Evolutionary conservation across 2,329 filamentous ascomycete species (phyloP), one percentile per base, ranked within the genome.

Genomic region (Chrysosporium keratinophilum): DNA sequence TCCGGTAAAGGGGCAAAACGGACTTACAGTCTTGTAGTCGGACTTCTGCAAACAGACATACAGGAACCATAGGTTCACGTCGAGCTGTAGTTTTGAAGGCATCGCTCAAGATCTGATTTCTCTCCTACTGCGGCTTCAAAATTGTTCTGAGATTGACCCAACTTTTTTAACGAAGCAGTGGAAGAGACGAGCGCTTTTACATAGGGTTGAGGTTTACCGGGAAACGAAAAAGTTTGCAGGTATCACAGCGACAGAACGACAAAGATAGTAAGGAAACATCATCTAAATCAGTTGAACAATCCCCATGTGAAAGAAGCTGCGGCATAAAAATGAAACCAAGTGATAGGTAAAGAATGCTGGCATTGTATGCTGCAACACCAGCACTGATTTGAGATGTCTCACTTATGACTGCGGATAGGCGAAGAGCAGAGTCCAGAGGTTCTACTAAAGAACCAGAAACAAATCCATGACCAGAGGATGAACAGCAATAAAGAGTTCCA

Each of bases 21-120:
- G 45, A 62, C 68, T 58, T 64, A 71, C 71, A n/a, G 59, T 59
- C 59, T 64, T 68, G 58, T 64, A 62, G 41, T 71, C 66, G 5
- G 68, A 68, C 48, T 68, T 67, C 55, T 69, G 62, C 20, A 74
- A 60, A 57, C 70, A 74, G 31, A 68, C 62, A 59, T 71, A 74
- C 23, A 75, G 64, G 56, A 75, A 74, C 60, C 65, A 64, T 28
- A 72, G 60, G 54, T 67, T 70, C 50, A 68, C 67, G 44, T 72
- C 68, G 3, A 68, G 60, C 55, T 68, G 66, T 19, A 67, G 64
- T 54, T 69, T 70, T 14, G 67, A 66, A 48, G 69, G 65, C 70
- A 72, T 72, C 45, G 54, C 56, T 57, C 52, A 48, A 58, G 12
- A 17, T 12, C 5, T 11, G 12, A 31, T 14, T n/a, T 33, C 14